Conservation (phyloP, 176 grass and related monocot genomes). For the Pontederia crassipes region DNA sequence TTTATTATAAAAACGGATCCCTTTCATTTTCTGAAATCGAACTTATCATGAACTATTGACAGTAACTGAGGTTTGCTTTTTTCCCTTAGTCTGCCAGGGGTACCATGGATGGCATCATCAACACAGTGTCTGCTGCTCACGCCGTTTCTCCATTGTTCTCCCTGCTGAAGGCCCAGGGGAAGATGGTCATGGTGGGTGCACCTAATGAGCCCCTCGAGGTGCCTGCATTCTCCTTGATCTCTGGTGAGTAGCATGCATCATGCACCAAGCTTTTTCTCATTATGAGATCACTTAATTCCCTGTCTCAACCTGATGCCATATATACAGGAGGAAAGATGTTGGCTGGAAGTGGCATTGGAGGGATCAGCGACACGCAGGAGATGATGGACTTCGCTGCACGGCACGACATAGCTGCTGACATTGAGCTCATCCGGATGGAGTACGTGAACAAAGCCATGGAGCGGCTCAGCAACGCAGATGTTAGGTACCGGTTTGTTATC, state of each 20-base stretch:
- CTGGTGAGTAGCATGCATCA: not conserved
- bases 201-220: not conserved
- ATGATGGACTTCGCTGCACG: slow-evolving; percentile 9
- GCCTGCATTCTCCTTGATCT: not conserved
- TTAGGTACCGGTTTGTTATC: slow-evolving; percentile 6
- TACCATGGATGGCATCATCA: slow-evolving; percentile 9
- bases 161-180: slow-evolving; percentile 7
- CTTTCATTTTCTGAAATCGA: no score
- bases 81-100: not conserved
- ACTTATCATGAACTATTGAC: no score
- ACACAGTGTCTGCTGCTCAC: slow-evolving; percentile 9
- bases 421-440: not conserved
- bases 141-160: not conserved
- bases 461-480: not conserved
- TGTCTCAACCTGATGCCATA: not conserved
- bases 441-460: slow-evolving; percentile 8
- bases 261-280: not conserved
- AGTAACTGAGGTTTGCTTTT: not conserved
- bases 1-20: no score
- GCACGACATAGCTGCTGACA: slow-evolving; percentile 6
- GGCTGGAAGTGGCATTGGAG: not conserved
- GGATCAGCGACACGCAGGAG: not conserved
- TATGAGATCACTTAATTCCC: not conserved
- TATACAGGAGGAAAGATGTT: slow-evolving; percentile 1
- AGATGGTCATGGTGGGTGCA: slow-evolving; percentile 10